Conservation (phyloP, 768 basidiomycete species). For the Amanita inopinata region DNA sequence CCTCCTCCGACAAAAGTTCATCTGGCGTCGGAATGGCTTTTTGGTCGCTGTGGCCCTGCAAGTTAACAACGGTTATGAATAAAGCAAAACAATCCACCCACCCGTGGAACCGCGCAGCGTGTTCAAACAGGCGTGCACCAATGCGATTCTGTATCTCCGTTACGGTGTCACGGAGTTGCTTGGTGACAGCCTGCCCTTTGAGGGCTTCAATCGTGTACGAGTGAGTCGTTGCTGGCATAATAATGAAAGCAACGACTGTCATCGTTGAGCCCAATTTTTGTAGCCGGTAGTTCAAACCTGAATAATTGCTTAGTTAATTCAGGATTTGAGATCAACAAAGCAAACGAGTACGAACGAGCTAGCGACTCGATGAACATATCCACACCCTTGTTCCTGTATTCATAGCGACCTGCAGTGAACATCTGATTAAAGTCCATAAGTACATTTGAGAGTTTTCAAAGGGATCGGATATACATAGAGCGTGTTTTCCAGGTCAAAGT, state of each 20-base stretch:
- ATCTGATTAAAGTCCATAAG: conserved; percentile 38
- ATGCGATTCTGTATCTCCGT: conserved; percentile 92
- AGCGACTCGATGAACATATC: conserved; percentile 99
- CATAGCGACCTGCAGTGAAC: conserved; percentile 99
- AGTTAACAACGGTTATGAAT: conserved; percentile 5
- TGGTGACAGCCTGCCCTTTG: conserved; percentile 93
- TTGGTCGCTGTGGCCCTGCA: conserved; percentile 61
- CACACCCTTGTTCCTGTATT: conserved; percentile 98
- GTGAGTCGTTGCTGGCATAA: conserved; percentile 94
- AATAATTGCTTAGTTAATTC: conserved; percentile 3
- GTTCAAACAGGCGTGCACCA: conserved; percentile 87
- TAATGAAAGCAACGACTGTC: conserved; percentile 96
- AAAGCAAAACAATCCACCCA: conserved; percentile 24
- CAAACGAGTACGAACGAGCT: conserved; percentile 48
- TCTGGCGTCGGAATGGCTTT: conserved; percentile 66
- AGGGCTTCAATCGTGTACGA: conserved; percentile 97
- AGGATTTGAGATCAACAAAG: conserved; percentile 1
- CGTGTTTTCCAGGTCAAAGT: conserved; percentile 91
- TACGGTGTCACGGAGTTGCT: conserved; percentile 92
- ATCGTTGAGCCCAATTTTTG: conserved; percentile 54
- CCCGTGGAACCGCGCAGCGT: conserved; percentile 90
- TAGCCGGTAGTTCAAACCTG: conserved; percentile 41
- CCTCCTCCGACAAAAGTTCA: conserved; percentile 78
- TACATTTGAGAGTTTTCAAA: conserved; percentile 1
- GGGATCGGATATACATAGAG: conserved; percentile 49